phyloP scores from a whole-genome alignment of 1,139 yeast genomes.

The Geotrichum bryndzae region DNA sequence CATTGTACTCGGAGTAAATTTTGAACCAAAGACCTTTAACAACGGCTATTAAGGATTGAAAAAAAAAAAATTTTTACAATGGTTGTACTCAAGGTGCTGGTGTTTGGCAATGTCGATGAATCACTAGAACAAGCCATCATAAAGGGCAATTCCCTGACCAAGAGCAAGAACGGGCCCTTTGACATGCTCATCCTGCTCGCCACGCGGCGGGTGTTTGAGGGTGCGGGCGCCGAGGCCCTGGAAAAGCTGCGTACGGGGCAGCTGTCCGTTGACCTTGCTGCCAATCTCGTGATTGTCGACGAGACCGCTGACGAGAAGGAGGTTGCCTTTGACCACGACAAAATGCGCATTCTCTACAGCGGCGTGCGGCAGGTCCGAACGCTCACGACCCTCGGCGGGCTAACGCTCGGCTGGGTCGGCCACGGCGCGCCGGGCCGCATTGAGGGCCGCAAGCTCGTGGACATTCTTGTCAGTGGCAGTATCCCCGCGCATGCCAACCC shows the following conservation, averaged over 20 bases:
- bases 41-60: no score
- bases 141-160: conserved; percentile 23
- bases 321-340: neutral
- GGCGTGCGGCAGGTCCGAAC: neutral
- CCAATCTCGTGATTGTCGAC: conserved; percentile 1
- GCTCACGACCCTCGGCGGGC: conserved; percentile 1
- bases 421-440: neutral
- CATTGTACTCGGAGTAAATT: neutral
- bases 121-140: conserved; percentile 16
- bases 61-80: neutral
- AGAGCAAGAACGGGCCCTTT: conserved; percentile 27
- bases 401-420: conserved; percentile 1
- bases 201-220: neutral
- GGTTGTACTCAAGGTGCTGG: conserved; percentile 16
- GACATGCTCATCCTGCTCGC: conserved; percentile 21
- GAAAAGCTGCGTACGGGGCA: neutral
- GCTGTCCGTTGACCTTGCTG: neutral
- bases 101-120: conserved; percentile 24
- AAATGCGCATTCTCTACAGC: neutral
- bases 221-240: neutral
- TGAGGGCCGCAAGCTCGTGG: neutral
- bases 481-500: neutral
- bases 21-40: no score
- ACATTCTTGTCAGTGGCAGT: neutral
- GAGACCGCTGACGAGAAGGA: neutral